Percentiles rank a stretch among this genome's conserved stretches.
Evolutionary conservation across 345 rosid genomes (phyloP).

Genomic region (Hevea brasiliensis): DNA sequence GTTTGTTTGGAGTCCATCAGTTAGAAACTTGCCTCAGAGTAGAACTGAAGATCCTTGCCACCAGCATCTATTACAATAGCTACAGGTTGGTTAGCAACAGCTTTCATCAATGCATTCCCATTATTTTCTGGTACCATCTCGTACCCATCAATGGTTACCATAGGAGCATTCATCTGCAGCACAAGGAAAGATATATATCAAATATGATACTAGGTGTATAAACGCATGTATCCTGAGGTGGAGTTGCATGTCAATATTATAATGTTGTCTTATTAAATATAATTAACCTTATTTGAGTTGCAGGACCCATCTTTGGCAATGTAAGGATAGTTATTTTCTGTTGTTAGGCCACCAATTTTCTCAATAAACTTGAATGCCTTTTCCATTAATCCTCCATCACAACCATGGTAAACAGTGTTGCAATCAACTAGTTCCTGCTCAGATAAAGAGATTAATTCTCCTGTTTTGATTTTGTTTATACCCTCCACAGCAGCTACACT

Average conservation of each 20-base stretch:
- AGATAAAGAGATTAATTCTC: constrained; percentile 32
- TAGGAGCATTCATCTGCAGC: constrained; percentile 33
- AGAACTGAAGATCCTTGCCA: constrained; percentile 37
- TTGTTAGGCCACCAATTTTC: constrained; percentile 44
- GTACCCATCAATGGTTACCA: constrained; percentile 48
- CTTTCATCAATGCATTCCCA: constrained; percentile 48
- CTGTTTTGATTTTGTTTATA: constrained; percentile 46
- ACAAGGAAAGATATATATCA: neutral
- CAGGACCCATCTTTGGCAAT: constrained; percentile 43
- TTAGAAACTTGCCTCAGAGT: constrained; percentile 21
- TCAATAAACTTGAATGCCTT: constrained; percentile 37
- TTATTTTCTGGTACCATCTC: constrained; percentile 54
- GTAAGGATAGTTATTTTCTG: constrained; percentile 50
- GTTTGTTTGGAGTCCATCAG: neutral
- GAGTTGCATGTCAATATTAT: no score
- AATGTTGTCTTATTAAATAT: neutral
- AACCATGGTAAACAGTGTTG: constrained; percentile 26
- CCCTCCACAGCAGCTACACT: constrained; percentile 41
- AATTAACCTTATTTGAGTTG: constrained; percentile 28
- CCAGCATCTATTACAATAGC: constrained; percentile 51
- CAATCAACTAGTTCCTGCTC: constrained; percentile 44
- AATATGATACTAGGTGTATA: neutral
- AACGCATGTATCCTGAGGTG: neutral
- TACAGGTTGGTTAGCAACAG: constrained; percentile 60
- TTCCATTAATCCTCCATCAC: constrained; percentile 43